phyloP scores from a whole-genome alignment of 2,329 filamentous ascomycete genomes.

The Penicillium corylophilum region DNA sequence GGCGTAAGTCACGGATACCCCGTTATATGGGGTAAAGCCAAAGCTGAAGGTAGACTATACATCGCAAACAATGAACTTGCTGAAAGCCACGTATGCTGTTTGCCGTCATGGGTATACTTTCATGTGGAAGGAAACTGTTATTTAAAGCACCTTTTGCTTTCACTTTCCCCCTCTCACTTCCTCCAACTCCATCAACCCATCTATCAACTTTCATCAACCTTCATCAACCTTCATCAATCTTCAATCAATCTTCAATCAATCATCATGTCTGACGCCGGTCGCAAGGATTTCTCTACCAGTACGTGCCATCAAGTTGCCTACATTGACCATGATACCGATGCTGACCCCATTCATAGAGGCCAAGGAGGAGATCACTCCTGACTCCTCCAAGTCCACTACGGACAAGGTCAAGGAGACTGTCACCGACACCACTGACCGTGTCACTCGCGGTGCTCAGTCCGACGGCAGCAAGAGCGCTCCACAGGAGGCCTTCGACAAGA shows the following conservation, averaged over 20 bases:
- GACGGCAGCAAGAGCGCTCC: slow-evolving; percentile 56
- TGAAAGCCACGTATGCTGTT: slow-evolving; percentile 20
- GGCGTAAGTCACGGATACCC: neutral
- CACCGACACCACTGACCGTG: slow-evolving; percentile 57
- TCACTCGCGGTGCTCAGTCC: slow-evolving; percentile 51
- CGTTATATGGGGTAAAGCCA: neutral
- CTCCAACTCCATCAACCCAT: slow-evolving; percentile 4
- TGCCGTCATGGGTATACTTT: neutral
- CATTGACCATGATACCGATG: slow-evolving; percentile 23
- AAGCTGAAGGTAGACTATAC: neutral
- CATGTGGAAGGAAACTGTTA: slow-evolving; percentile 9
- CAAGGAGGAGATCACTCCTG: slow-evolving; percentile 57
- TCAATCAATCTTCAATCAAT: slow-evolving; percentile 15
- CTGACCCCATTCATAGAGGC: slow-evolving; percentile 42
- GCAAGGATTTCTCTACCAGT: slow-evolving; percentile 61
- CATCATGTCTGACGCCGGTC: slow-evolving; percentile 60
- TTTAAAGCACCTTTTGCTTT: slow-evolving; percentile 21
- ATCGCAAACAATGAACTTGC: neutral
- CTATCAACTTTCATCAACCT: slow-evolving; percentile 1
- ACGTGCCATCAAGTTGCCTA: slow-evolving; percentile 19
- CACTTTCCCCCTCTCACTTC: neutral
- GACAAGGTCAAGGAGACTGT: slow-evolving; percentile 58
- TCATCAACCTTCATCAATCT: slow-evolving; percentile 1
- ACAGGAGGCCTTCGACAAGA: slow-evolving; percentile 55
- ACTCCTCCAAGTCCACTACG: slow-evolving; percentile 61